Conservation (phyloP, 2,329 filamentous ascomycete genomes). For the Teratosphaeria gauchensis region DNA sequence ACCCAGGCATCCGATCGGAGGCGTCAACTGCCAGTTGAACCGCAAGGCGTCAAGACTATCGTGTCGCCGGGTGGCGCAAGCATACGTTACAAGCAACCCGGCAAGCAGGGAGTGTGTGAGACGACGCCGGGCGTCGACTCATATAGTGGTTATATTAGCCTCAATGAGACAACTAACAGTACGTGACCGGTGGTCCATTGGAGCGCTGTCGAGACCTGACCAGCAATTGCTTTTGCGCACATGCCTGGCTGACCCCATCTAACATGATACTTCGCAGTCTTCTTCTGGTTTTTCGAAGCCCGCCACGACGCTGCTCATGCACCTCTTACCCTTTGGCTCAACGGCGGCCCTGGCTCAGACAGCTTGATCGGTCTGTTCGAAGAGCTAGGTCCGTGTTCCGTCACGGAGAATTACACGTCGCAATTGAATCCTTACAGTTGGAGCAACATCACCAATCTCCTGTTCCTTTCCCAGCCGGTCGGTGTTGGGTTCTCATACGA, state of each 20-base stretch:
- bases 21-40: slow-evolving; percentile 6
- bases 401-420: slow-evolving; percentile 38
- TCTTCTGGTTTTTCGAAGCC: slow-evolving; percentile 52
- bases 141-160: slow-evolving; percentile 52
- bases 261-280: slow-evolving; percentile 32
- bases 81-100: neutral
- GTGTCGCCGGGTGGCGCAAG: neutral
- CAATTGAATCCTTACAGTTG: slow-evolving; percentile 50
- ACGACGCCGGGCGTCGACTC: slow-evolving; percentile 46
- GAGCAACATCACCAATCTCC: slow-evolving; percentile 46
- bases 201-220: neutral
- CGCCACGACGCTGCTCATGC: slow-evolving; percentile 42
- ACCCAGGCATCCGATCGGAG: neutral
- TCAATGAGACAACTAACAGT: slow-evolving; percentile 21
- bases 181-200: neutral
- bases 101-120: slow-evolving; percentile 40
- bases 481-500: slow-evolving; percentile 48
- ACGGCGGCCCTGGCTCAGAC: slow-evolving; percentile 47
- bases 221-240: neutral
- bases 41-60: slow-evolving; percentile 5
- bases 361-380: slow-evolving; percentile 40
- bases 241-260: neutral
- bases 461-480: slow-evolving; percentile 57
- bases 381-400: slow-evolving; percentile 46
- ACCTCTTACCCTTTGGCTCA: slow-evolving; percentile 49